Evolutionary conservation across 2,329 filamentous ascomycete genomes (phyloP), one percentile per base, ranked within the genome.

Genomic region (Ophioceras dolichostomum): DNA sequence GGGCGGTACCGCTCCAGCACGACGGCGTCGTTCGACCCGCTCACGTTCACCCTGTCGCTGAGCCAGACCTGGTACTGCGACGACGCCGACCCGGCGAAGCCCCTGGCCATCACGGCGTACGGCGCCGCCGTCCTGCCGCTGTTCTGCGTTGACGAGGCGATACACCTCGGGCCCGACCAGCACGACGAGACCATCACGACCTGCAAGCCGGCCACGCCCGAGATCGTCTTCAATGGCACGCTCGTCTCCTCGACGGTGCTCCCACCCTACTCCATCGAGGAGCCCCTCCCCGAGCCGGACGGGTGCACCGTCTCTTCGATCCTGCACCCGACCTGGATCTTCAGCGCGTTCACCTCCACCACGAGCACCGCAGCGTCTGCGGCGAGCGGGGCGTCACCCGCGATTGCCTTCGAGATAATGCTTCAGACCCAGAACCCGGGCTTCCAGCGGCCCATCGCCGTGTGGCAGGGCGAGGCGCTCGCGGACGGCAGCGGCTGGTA

Each of bases 51-150:
- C 8, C 45, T 51, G 8, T 36, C 37, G 3, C 33, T 51, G 13
- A 48, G 44, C 29, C 44, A 51, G 38, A 51, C 47, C 1, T 51
- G 47, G 47, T 51, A 37, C 33, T 51, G 49, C 35, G 47, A 50
- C 24, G 46, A 48, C 26, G 37, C 31, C 10, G 43, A 47, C 27
- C 41, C 43, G 2, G 42, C 41, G 10, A 46, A 41, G 22, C 47
- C 47, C 47, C 26, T 47, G 10, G 34, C 41, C 33, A 44, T 51
- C 22, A 39, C 39, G 18, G 45, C 44, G 8, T 36, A 40, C 5
- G 47, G 41, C 24, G 39, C 31, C 38, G 34, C 36, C 16, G 29
- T 34, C 5, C 42, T 50, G 6, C 37, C 44, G 2, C 41, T 51
- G 7, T 40, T 31, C 10, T 51, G 46, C 44, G 43, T 35, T 1